Base-by-base conservation (phyloP, 345 rosid genomes). In the Eucalyptus erythrocorys region DNA sequence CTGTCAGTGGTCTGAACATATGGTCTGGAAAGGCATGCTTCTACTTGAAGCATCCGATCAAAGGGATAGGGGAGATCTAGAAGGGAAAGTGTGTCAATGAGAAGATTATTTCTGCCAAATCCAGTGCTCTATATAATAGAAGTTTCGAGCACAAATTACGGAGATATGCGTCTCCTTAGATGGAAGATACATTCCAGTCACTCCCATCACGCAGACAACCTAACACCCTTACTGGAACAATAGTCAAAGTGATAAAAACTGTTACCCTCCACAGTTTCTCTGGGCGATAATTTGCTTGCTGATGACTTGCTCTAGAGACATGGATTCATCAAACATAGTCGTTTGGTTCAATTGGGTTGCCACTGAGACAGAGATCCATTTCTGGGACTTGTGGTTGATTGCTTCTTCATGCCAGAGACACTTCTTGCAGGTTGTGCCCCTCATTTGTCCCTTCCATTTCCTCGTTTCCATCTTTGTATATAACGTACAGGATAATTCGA, bases 401-500 rank as follows among this genome's bases (percentile, higher is more conserved):
- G 49, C 1, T 40, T 86, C 59, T 55, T 55, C 27, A 55, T 22
- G 59, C 66, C n/a, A 59, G 66, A 59, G 66, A 59, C 51, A 12
- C 10, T 48, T 26, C 86, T 84, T 42, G 6, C 1, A 0, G 50
- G 48, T 13, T 45, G 30, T 7, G 0, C 32, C 86, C 0, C 51
- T 26, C 86, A 24, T 37, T 43, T 27, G 48, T 84, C 57, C 26
- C 64, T 26, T 24, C 71, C 30, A 22, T 53, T 21, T 42, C 50
- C 57, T 50, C 3, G 42, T 9, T 86, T 0, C 66, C 13, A 17
- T 85, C 49, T 50, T 80, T 89, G 66, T 94, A 95, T 24, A 90
- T 48, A n/a, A 89, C 6, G 92, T 91, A 95, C 13, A 95, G n/a
- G 61, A 88, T 85, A 95, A 94, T 93, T 91, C 93, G 97, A 30